phyloP scores from a whole-genome alignment of 2,329 filamentous ascomycete species.

The Hortaea sp. region DNA sequence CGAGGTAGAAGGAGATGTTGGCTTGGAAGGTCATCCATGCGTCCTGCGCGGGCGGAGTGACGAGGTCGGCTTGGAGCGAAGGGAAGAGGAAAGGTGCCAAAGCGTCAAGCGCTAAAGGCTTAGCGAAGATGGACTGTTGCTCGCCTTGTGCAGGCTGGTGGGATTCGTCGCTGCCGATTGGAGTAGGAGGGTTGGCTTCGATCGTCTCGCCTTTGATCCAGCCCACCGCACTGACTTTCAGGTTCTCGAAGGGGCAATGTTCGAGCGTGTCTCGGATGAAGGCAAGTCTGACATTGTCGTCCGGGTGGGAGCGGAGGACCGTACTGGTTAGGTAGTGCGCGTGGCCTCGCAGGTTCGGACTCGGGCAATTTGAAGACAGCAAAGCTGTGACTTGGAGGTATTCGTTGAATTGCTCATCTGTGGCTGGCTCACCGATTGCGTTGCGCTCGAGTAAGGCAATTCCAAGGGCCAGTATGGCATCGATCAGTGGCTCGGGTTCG shows the following conservation, averaged over 20 bases:
- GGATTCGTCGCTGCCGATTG: conserved; percentile 5
- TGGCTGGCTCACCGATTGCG: conserved; percentile 34
- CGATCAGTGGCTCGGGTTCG: conserved; percentile 43
- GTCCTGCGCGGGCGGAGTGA: conserved; percentile 28
- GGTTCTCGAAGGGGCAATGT: conserved; percentile 43
- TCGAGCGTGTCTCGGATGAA: conserved; percentile 47
- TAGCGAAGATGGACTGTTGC: conserved; percentile 34
- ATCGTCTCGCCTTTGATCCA: conserved; percentile 54
- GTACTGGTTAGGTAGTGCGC: conserved; percentile 41
- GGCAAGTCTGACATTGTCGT: conserved; percentile 40
- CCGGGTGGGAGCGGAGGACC: conserved; percentile 44
- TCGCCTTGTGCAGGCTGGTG: conserved; percentile 8
- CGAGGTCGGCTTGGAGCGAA: conserved; percentile 34
- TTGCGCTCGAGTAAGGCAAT: conserved; percentile 39
- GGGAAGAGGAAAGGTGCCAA: conserved; percentile 45
- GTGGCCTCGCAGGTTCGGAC: conserved; percentile 37
- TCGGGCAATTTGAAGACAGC: conserved; percentile 39
- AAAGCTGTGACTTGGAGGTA: conserved; percentile 42
- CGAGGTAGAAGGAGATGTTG: conserved; percentile 45
- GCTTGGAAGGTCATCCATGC: conserved; percentile 39
- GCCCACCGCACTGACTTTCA: conserved; percentile 47
- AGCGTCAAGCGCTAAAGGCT: conserved; percentile 35
- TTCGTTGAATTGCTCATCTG: conserved; percentile 42
- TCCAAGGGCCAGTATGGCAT: conserved; percentile 44
- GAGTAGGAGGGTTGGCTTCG: conserved; percentile 30